Conservation (phyloP, 2,329 filamentous ascomycete genomes). For the Colletotrichum gloeosporioides region DNA sequence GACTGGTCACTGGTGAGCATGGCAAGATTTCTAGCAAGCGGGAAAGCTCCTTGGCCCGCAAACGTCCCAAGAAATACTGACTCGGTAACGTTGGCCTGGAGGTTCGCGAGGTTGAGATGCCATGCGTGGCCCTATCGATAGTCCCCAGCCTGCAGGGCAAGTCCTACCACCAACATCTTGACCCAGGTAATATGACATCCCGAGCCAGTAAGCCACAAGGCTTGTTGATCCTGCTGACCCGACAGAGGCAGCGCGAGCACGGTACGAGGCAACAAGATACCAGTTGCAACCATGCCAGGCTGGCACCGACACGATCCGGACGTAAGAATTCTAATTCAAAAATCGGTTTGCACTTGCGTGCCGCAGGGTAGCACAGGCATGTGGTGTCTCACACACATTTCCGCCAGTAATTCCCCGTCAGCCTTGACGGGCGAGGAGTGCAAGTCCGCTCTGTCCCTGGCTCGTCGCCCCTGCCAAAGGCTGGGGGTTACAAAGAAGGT, state of each 20-base stretch:
- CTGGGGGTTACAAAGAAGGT: neutral
- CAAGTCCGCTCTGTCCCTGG: neutral
- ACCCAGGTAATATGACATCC: neutral
- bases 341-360: neutral
- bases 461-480: neutral
- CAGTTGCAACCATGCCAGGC: neutral
- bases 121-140: fast-evolving
- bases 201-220: neutral
- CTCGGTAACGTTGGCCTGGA: neutral
- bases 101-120: neutral
- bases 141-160: neutral
- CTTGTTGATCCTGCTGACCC: neutral
- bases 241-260: neutral
- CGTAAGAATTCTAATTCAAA: neutral
- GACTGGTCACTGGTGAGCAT: neutral
- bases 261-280: neutral
- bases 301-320: neutral
- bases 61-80: neutral
- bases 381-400: constrained; percentile 10
- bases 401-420: neutral
- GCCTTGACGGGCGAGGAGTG: neutral
- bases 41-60: neutral
- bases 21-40: neutral
- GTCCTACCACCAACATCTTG: neutral
- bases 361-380: neutral